Percentiles rank a stretch among this genome's conserved stretches.
These are phyloP conservation scores for Nemania sp. DNA, from an alignment of 2,329 filamentous ascomycete species.

Conservation along the genomic window DNA sequence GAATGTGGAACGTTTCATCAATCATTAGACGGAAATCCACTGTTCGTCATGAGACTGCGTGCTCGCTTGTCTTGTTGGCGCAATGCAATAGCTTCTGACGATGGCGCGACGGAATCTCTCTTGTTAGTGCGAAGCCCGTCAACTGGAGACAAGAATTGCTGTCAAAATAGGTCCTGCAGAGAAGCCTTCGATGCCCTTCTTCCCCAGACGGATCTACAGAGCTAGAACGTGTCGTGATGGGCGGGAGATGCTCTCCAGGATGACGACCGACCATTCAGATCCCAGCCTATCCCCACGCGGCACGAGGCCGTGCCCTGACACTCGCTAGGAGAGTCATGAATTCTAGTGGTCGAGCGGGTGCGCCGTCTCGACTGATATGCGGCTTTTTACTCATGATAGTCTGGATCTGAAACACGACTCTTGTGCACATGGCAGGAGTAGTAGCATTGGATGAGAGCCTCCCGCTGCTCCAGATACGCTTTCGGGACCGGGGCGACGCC, in stretches of 20 bases:
- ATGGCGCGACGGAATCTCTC: background rate
- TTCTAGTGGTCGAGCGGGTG: background rate
- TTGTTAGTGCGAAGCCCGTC: background rate
- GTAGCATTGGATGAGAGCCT: no score
- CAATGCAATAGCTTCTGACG: background rate
- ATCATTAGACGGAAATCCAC: no score
- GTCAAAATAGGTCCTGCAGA: background rate
- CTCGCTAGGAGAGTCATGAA: slow-evolving; percentile 11
- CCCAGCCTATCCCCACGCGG: slow-evolving; percentile 1
- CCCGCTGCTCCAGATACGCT: no score
- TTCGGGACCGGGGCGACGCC: no score
- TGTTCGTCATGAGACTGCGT: no score
- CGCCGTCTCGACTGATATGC: background rate
- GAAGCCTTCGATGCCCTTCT: background rate
- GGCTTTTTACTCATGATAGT: background rate
- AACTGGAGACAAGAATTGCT: background rate
- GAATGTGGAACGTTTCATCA: background rate
- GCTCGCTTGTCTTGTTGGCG: no score
- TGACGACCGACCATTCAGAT: background rate
- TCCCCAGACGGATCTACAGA: slow-evolving; percentile 6
- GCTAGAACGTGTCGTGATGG: background rate
- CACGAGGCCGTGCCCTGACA: slow-evolving; percentile 9
- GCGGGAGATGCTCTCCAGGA: slow-evolving; percentile 6
- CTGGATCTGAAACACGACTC: background rate
- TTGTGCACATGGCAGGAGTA: no score